Evolutionary conservation across 768 basidiomycete genomes (phyloP), one percentile per base, ranked within the genome.

Genomic region (Stropharia rugosoannulata): DNA sequence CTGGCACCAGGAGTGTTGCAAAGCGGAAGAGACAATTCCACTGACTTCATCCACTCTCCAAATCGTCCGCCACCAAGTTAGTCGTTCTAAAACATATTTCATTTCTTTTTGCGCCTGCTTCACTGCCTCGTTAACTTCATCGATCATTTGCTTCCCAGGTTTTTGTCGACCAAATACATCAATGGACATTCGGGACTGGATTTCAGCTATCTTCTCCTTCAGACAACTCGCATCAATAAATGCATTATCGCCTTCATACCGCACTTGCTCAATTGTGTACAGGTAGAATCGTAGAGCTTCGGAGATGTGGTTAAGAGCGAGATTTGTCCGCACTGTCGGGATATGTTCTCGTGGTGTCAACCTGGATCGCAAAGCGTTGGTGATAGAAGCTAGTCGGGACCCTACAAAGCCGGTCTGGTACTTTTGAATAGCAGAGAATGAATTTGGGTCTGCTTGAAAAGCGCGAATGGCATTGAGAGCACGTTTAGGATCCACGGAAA

Each of bases 361-460:
- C 27, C 49, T 62, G 29, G 51, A 53, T 38, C 68, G 66, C 37
- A 89, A 67, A 2, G 75, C 63, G 4, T 70, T 55, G 3, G 77
- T 75, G 35, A 89, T 58, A 19, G 71, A 63, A 7, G 85, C 79
- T 25, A 90, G 67, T n/a, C 76, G 73, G 16, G 89, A 91, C 6
- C 73, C 79, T 19, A 80, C 64, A 55, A 81, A 84, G 8, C 83
- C 78, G 57, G 83, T 78, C 63, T 89, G 87, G 67, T 84, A 92
- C 55, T 72, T 75, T 57, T 89, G 84, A 12, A 91, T 76, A 32
- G 80, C 76, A 2, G 73, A 61, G 12, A 81, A 58, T 1, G 82
- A 82, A 4, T 68, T 68, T 0, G 80, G 73, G 41, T 80, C 69
- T 8, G 74, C 61, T 57, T 74, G 77, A 35, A 92, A 69, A 22